Percentiles rank a stretch among this genome's conserved stretches.
Conservation (phyloP, 2,329 filamentous ascomycete genomes). For the Pezicula neosporulosa region DNA sequence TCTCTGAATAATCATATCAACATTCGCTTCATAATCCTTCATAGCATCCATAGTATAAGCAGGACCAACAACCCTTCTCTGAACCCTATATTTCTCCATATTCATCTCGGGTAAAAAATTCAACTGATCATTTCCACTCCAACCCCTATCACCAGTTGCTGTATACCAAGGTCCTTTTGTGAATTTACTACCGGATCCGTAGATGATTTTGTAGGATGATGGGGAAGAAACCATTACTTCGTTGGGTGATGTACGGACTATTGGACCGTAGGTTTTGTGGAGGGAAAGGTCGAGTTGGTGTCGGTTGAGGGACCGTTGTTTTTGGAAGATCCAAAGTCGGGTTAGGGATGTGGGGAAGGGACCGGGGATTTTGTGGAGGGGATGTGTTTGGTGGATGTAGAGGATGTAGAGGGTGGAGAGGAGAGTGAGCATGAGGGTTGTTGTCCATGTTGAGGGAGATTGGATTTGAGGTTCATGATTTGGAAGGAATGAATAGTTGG, state of each 20-base stretch:
- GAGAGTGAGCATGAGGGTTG: neutral
- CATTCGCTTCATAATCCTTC: constrained; percentile 9
- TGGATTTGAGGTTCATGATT: no score
- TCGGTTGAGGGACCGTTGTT: constrained; percentile 13
- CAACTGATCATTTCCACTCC: constrained; percentile 5
- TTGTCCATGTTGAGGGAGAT: neutral
- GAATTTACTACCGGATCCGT: constrained; percentile 11
- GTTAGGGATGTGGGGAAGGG: constrained; percentile 42
- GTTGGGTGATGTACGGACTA: constrained; percentile 46
- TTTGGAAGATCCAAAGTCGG: constrained; percentile 38
- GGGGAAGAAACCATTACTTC: constrained; percentile 45
- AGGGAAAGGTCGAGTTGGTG: constrained; percentile 21
- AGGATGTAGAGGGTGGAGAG: neutral
- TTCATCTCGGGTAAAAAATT: constrained; percentile 7
- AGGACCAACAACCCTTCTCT: constrained; percentile 9
- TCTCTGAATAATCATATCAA: constrained; percentile 3
- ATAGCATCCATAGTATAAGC: constrained; percentile 9
- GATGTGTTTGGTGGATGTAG: neutral
- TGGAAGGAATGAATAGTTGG: no score
- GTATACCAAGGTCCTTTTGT: constrained; percentile 9
- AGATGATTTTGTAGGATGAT: constrained; percentile 12
- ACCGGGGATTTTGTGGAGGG: constrained; percentile 39
- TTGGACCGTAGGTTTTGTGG: constrained; percentile 41
- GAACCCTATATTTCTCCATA: constrained; percentile 12
- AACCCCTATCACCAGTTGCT: constrained; percentile 1